These are phyloP conservation scores for Talaromyces thailandensis DNA, from an alignment of 495 filamentous ascomycete genomes.

Conservation along the genomic window DNA sequence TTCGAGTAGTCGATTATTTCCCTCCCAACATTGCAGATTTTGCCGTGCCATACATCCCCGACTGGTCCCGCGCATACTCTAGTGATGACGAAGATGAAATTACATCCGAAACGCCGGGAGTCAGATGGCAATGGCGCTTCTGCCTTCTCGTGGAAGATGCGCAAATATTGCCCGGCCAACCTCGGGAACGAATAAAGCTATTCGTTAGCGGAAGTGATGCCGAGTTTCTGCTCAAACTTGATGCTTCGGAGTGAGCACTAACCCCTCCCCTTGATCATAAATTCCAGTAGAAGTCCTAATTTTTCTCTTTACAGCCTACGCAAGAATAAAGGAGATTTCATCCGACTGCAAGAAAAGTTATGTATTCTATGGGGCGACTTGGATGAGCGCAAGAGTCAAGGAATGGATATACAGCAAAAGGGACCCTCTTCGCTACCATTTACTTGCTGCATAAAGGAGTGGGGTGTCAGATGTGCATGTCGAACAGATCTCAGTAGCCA, in stretches of 20 bases:
- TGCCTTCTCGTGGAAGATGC: conserved; percentile 61
- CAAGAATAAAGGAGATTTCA: conserved; percentile 31
- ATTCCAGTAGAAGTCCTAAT: not conserved
- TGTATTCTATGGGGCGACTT: conserved; percentile 83
- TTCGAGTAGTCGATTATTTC: conserved; percentile 75
- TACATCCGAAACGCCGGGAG: conserved; percentile 12
- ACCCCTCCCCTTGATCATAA: not conserved
- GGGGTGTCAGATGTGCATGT: conserved; percentile 36
- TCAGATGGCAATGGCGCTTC: conserved; percentile 73
- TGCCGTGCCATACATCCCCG: conserved; percentile 34
- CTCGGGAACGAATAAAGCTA: conserved; percentile 45
- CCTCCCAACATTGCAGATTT: conserved; percentile 70
- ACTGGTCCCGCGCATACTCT: conserved; percentile 35
- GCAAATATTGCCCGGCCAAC: conserved; percentile 18
- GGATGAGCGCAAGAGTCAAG: conserved; percentile 50
- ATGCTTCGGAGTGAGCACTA: conserved; percentile 57
- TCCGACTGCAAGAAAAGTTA: conserved; percentile 55
- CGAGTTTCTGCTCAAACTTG: conserved; percentile 54
- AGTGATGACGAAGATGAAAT: conserved; percentile 23
- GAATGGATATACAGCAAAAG: conserved; percentile 10
- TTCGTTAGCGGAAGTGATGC: conserved; percentile 57
- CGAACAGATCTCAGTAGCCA: conserved; percentile 3
- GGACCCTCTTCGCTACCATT: conserved; percentile 21
- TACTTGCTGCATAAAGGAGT: conserved; percentile 42
- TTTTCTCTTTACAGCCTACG: conserved; percentile 41